phyloP scores from a whole-genome alignment of 768 basidiomycete genomes.

The Boletus subparvulus region DNA sequence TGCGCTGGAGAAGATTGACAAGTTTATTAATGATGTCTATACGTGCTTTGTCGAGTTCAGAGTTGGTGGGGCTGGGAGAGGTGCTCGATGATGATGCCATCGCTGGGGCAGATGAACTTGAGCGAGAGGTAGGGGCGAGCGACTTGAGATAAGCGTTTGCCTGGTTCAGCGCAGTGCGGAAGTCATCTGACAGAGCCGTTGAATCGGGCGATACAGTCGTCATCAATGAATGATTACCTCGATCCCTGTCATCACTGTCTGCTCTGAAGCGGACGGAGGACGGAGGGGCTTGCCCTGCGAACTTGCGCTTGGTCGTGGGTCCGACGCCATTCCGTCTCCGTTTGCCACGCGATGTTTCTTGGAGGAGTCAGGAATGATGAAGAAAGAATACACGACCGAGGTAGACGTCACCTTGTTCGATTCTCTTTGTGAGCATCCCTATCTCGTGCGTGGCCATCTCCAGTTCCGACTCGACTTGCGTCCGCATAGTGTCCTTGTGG shows the following conservation, averaged over 20 bases:
- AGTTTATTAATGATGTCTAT: constrained; percentile 66
- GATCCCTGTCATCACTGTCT: constrained; percentile 37
- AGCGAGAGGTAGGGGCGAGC: constrained; percentile 47
- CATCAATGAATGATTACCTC: constrained; percentile 25
- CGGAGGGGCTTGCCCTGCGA: constrained; percentile 34
- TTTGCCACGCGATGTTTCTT: constrained; percentile 31
- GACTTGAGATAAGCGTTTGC: constrained; percentile 59
- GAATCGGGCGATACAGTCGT: neutral
- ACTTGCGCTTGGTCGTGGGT: constrained; percentile 31
- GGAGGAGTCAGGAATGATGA: neutral
- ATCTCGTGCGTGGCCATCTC: constrained; percentile 76
- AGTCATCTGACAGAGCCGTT: constrained; percentile 55
- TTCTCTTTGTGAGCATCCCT: constrained; percentile 53
- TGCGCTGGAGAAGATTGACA: constrained; percentile 63
- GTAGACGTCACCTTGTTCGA: constrained; percentile 41
- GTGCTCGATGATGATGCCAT: constrained; percentile 42
- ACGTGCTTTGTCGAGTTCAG: constrained; percentile 52
- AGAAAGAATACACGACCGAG: neutral
- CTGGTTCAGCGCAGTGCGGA: constrained; percentile 66
- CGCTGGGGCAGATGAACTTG: constrained; percentile 32
- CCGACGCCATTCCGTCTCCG: constrained; percentile 31
- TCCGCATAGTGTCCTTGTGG: constrained; percentile 58
- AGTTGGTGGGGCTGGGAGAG: constrained; percentile 31
- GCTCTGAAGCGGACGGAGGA: constrained; percentile 29
- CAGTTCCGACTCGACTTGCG: constrained; percentile 75